Evolutionary conservation across 2,329 filamentous ascomycete genomes (phyloP).

Genomic region (Daldinia sp.): DNA sequence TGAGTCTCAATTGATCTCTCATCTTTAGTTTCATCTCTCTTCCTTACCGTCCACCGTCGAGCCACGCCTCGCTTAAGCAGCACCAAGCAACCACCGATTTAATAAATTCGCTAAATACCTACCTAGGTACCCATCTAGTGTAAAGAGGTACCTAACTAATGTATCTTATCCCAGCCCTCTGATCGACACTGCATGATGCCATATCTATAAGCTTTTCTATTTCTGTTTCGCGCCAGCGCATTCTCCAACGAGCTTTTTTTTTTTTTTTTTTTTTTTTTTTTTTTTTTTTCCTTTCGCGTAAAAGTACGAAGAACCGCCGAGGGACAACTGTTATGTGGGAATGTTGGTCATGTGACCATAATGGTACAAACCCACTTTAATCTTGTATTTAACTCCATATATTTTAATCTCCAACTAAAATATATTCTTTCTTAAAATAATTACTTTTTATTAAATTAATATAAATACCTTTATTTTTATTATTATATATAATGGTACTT

Average conservation of each 20-base stretch:
- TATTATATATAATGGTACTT: no score
- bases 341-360: no score
- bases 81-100: constrained; percentile 1
- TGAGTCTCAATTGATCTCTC: no score
- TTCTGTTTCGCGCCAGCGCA: constrained; percentile 31
- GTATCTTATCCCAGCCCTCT: constrained; percentile 7
- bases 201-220: constrained; percentile 27
- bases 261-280: neutral
- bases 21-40: constrained; percentile 21
- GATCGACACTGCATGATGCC: constrained; percentile 36
- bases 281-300: neutral
- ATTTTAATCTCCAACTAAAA: no score
- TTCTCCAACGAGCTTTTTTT: neutral
- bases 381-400: no score
- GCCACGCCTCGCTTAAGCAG: constrained; percentile 10
- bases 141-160: no score
- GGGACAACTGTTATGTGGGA: neutral
- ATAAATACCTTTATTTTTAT: no score
- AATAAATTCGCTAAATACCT: no score
- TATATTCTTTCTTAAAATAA: no score
- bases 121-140: neutral
- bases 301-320: neutral
- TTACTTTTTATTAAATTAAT: no score
- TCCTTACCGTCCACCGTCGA: neutral
- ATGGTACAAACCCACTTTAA: no score